Evolutionary conservation across 345 rosid genomes (phyloP).

Genomic region (Adansonia digitata): DNA sequence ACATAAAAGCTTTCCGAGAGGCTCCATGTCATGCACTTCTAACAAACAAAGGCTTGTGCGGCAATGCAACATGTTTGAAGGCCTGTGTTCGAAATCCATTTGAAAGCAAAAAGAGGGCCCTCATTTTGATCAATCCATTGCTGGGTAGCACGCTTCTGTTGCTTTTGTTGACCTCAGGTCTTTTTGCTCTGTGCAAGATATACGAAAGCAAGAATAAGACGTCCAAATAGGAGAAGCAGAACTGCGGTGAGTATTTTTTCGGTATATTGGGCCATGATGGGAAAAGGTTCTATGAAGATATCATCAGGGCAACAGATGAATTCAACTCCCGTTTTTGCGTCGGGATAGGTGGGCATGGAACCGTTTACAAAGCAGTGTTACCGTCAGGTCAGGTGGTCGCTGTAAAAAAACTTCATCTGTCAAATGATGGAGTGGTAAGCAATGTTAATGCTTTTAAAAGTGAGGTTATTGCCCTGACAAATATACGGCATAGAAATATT

Average conservation of each 20-base stretch:
- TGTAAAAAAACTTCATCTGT: slow-evolving; percentile 14
- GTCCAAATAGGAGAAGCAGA: not conserved
- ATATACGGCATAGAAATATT: not conserved
- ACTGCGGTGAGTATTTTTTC: not conserved
- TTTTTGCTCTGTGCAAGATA: not conserved
- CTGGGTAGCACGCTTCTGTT: not conserved
- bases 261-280: slow-evolving; percentile 6
- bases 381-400: slow-evolving; percentile 9
- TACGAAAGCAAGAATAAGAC: not conserved
- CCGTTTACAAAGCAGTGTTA: slow-evolving; percentile 18
- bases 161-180: not conserved
- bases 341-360: slow-evolving; percentile 17
- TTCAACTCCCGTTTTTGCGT: slow-evolving; percentile 15
- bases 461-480: slow-evolving; percentile 20
- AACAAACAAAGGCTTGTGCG: slow-evolving; percentile 33
- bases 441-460: slow-evolving; percentile 8
- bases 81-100: slow-evolving; percentile 8
- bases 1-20: not conserved
- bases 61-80: slow-evolving; percentile 17
- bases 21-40: slow-evolving; percentile 23
- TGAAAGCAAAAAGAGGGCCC: not conserved
- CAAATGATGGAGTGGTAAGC: not conserved
- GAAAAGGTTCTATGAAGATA: slow-evolving; percentile 14
- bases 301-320: slow-evolving; percentile 17
- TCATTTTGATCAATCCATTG: not conserved